Conservation (phyloP, 495 filamentous ascomycete species). For the Aspergillus bertholletiae region DNA sequence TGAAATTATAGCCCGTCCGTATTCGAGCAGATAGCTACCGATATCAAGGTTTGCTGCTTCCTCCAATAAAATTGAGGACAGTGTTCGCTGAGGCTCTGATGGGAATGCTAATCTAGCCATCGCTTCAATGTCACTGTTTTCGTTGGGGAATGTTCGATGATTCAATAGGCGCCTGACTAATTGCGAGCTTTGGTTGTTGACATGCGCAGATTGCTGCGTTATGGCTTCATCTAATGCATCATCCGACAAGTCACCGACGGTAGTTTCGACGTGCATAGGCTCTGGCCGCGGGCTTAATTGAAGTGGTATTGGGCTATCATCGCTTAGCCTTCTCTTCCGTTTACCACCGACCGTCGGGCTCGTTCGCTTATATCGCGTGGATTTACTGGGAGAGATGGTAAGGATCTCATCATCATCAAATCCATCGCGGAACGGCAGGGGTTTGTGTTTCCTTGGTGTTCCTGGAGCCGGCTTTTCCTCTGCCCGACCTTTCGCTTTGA, state of each 20-base stretch:
- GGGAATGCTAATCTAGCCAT: conserved; percentile 50
- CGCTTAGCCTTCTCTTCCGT: conserved; percentile 55
- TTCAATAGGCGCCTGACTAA: conserved; percentile 58
- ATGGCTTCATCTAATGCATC: conserved; percentile 13
- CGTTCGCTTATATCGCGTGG: conserved; percentile 45
- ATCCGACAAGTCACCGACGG: conserved; percentile 19
- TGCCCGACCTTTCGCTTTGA: conserved; percentile 40
- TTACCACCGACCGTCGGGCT: conserved; percentile 61
- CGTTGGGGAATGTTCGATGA: conserved; percentile 44
- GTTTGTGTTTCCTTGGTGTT: conserved; percentile 58
- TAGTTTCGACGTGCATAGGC: conserved; percentile 18
- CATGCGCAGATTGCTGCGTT: conserved; percentile 1
- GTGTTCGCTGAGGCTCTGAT: conserved; percentile 45
- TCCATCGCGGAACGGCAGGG: conserved; percentile 61
- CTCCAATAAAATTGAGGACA: conserved; percentile 59
- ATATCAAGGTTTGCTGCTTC: conserved; percentile 38
- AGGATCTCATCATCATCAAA: conserved; percentile 71
- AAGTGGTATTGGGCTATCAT: conserved; percentile 53
- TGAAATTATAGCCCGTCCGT: conserved; percentile 49
- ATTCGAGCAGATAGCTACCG: conserved; percentile 47
- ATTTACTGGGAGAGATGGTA: conserved; percentile 54
- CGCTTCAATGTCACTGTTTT: conserved; percentile 53
- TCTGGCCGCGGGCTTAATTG: conserved; percentile 45
- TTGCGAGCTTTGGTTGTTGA: conserved; percentile 18
- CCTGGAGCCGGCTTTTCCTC: conserved; percentile 34